These are phyloP conservation scores for Lentinula novae-zelandiae DNA, from an alignment of 1,284 basidiomycete species.

Conservation along the genomic window DNA sequence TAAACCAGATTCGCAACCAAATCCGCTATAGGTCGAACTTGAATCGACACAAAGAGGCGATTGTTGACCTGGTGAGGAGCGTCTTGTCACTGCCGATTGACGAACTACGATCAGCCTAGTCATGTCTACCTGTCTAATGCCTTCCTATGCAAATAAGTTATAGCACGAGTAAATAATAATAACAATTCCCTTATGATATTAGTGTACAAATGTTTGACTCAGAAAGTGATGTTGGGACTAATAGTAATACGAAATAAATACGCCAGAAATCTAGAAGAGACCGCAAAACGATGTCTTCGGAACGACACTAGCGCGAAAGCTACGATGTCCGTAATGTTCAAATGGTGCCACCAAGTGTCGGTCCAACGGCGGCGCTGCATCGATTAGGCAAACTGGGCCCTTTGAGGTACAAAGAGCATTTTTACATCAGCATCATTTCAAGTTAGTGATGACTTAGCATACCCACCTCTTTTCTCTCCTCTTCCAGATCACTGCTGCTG, in stretches of 20 bases:
- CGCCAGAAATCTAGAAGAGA: neutral
- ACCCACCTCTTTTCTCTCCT: neutral
- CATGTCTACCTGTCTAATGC: too few relatives aligned
- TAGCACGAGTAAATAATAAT: neutral
- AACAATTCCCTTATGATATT: neutral
- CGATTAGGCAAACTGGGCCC: neutral
- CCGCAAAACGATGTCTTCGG: neutral
- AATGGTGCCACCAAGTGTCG: slow-evolving; percentile 4
- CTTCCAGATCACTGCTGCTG: neutral
- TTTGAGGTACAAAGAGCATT: neutral
- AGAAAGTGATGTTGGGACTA: neutral
- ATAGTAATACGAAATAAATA: neutral
- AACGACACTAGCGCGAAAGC: neutral
- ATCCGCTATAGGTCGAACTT: slow-evolving; percentile 15
- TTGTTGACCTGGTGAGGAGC: slow-evolving; percentile 8
- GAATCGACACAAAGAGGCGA: slow-evolving; percentile 13
- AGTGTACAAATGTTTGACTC: neutral
- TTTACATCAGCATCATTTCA: neutral
- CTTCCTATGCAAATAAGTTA: too few relatives aligned
- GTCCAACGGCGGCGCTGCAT: neutral
- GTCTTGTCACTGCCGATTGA: neutral
- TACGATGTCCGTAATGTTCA: neutral
- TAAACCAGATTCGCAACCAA: slow-evolving; percentile 10
- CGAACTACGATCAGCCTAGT: too few relatives aligned
- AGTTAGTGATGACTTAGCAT: neutral